Evolutionary conservation across 768 basidiomycete genomes (phyloP).

Genomic region (Hirschioporus abietinus): DNA sequence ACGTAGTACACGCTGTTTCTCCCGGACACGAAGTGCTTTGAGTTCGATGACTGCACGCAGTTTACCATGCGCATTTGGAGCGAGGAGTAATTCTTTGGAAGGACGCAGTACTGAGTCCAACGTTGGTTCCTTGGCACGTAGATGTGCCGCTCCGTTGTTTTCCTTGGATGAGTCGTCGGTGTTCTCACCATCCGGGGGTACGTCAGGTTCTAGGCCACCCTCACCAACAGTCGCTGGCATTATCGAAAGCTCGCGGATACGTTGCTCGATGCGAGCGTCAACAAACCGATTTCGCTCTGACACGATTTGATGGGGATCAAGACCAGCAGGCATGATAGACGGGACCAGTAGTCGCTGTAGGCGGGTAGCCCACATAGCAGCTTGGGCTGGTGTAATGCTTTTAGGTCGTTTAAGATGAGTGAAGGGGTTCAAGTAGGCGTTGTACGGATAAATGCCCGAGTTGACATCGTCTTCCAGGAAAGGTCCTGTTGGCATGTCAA

Average conservation of each 20-base stretch:
- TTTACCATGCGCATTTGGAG: conserved; percentile 69
- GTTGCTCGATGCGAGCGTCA: conserved; percentile 82
- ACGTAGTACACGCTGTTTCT: conserved; percentile 86
- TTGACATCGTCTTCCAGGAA: conserved; percentile 75
- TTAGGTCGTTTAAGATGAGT: conserved; percentile 65
- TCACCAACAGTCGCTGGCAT: conserved; percentile 79
- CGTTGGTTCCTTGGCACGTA: conserved; percentile 14
- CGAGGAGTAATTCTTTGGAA: conserved; percentile 32
- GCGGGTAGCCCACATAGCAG: conserved; percentile 54
- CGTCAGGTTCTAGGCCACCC: conserved; percentile 54
- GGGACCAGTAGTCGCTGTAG: conserved; percentile 82
- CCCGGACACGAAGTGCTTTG: conserved; percentile 80
- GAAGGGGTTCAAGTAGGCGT: conserved; percentile 83
- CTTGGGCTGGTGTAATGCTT: conserved; percentile 46
- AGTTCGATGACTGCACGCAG: conserved; percentile 90
- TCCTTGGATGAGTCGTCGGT: conserved; percentile 23
- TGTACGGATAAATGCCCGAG: conserved; percentile 88
- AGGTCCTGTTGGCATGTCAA: conserved; percentile 64
- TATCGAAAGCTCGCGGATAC: conserved; percentile 79
- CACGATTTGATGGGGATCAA: conserved; percentile 88
- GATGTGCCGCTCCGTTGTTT: conserved; percentile 8
- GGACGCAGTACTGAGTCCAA: conserved; percentile 25
- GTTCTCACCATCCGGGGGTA: conserved; percentile 14
- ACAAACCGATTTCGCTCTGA: conserved; percentile 91
- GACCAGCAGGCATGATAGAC: conserved; percentile 82